Conservation (phyloP, 306 rosid species). For the Dryas drummondii region DNA sequence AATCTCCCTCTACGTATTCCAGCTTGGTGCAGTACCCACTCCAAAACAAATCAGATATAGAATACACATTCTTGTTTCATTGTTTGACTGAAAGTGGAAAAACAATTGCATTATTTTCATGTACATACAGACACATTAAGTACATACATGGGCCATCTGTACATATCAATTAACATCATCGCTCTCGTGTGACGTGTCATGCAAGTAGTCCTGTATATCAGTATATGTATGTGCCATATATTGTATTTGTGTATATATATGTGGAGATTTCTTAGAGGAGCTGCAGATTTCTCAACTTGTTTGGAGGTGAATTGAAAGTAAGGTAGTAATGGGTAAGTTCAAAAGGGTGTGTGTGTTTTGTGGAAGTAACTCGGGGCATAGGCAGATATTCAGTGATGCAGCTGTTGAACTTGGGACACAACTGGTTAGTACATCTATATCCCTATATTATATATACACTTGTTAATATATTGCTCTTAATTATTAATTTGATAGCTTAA, state of each 20-base stretch:
- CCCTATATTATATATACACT: too few species aligned
- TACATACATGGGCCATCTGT: neutral
- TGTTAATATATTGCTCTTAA: too few species aligned
- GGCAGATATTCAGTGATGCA: slow-evolving; percentile 30
- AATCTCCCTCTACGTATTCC: slow-evolving; percentile 6
- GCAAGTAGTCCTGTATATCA: slow-evolving; percentile 3
- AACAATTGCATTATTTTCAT: slow-evolving; percentile 11
- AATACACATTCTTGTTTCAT: slow-evolving; percentile 16
- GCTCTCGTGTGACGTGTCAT: slow-evolving; percentile 10
- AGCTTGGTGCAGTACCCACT: slow-evolving; percentile 11
- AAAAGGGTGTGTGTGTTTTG: slow-evolving; percentile 30
- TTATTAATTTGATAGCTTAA: too few species aligned
- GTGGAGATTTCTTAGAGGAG: neutral
- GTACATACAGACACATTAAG: neutral
- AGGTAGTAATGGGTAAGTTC: slow-evolving; percentile 13
- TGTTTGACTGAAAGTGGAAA: slow-evolving; percentile 8
- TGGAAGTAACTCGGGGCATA: slow-evolving; percentile 25
- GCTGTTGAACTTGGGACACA: slow-evolving; percentile 33
- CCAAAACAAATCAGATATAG: slow-evolving; percentile 19
- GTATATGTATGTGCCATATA: neutral
- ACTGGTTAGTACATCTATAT: slow-evolving; percentile 11
- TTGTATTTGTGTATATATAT: neutral
- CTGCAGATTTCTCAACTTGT: neutral
- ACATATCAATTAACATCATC: slow-evolving; percentile 3
- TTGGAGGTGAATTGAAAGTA: too few species aligned